Conservation (phyloP, 2,329 filamentous ascomycete genomes). For the Colletotrichum sp. region DNA sequence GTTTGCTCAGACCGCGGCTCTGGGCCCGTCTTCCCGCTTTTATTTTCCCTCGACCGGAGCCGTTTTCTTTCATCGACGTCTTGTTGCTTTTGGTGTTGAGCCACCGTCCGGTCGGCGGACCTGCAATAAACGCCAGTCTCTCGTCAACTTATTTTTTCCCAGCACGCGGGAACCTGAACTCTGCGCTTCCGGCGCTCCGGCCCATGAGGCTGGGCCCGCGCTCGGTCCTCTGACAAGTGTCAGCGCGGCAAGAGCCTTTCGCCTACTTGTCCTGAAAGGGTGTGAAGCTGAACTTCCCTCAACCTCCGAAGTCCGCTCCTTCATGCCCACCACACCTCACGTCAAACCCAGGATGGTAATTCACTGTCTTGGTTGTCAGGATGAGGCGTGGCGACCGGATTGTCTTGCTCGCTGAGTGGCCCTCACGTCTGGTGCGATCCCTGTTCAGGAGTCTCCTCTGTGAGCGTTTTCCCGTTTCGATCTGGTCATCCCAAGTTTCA, state of each 20-base stretch:
- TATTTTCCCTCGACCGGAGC: background rate
- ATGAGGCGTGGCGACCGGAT: background rate
- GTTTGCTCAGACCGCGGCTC: background rate
- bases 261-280: background rate
- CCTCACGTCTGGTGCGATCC: background rate
- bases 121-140: background rate
- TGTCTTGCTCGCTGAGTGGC: background rate
- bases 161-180: background rate
- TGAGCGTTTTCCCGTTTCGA: background rate
- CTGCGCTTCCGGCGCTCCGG: background rate
- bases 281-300: background rate
- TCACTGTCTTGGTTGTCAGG: background rate
- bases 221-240: conserved; percentile 13
- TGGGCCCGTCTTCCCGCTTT: background rate
- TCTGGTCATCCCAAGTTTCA: conserved; percentile 18
- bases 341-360: background rate
- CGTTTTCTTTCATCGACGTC: background rate
- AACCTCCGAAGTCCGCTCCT: background rate
- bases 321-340: background rate
- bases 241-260: background rate
- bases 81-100: background rate
- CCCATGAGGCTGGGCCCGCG: background rate
- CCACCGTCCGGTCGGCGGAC: background rate
- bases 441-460: background rate
- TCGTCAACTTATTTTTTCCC: background rate